Evolutionary conservation across 805 yeast species (phyloP).

Genomic region (Metschnikowia matae): DNA sequence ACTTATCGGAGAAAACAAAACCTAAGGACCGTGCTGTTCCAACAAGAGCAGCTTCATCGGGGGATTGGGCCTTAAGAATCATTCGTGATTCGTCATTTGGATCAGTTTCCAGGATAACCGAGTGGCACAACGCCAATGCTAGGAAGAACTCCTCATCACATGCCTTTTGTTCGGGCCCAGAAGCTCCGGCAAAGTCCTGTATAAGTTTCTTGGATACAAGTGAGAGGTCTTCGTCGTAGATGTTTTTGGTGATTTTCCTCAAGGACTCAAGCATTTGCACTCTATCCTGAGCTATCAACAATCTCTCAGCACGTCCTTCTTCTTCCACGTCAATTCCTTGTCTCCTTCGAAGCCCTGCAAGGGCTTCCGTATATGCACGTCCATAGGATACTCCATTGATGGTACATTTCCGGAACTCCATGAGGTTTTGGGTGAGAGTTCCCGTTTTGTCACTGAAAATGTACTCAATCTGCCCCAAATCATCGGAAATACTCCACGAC

Average conservation of each 20-base stretch:
- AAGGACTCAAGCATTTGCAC: conserved; percentile 50
- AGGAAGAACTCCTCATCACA: conserved; percentile 73
- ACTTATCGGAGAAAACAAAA: conserved; percentile 58
- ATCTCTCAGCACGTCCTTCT: conserved; percentile 45
- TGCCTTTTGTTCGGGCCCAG: conserved; percentile 49
- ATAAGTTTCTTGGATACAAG: conserved; percentile 67
- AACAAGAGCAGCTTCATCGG: conserved; percentile 84
- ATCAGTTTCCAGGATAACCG: conserved; percentile 67
- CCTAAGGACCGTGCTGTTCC: conserved; percentile 79
- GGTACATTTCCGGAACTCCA: conserved; percentile 78
- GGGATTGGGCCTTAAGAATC: conserved; percentile 72
- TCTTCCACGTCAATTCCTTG: conserved; percentile 56
- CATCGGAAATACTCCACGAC: conserved; percentile 81
- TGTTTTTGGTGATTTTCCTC: conserved; percentile 11
- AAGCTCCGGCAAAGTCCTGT: conserved; percentile 51
- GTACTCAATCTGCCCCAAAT: conserved; percentile 78
- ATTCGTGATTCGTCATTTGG: conserved; percentile 53
- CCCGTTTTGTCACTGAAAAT: conserved; percentile 83
- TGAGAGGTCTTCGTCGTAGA: conserved; percentile 58
- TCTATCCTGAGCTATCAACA: conserved; percentile 54
- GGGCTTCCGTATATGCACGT: conserved; percentile 72
- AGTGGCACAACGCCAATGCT: conserved; percentile 72
- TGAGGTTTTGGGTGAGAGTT: conserved; percentile 74
- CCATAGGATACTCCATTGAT: conserved; percentile 67
- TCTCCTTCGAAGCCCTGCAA: conserved; percentile 66